Evolutionary conservation across 2,329 filamentous ascomycete genomes (phyloP), one percentile per base, ranked within the genome.

Genomic region (Thermothelomyces thermophilus): DNA sequence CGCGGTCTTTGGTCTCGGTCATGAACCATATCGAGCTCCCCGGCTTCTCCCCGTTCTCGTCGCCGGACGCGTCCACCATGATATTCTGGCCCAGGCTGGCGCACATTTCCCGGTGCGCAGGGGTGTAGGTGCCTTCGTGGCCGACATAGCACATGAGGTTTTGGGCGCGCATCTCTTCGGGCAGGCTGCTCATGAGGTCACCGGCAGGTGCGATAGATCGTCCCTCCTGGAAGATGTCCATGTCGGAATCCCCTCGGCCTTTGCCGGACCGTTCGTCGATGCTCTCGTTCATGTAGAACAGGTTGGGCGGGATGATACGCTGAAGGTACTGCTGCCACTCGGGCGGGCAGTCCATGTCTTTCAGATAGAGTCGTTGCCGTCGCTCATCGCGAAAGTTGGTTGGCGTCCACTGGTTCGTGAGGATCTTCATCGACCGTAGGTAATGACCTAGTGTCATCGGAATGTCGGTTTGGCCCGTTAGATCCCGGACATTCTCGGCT

Each of bases 101-200:
- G 67, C 93, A 98, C 93, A 98, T 98, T 66, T 98, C 93, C 58
- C 89, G 82, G 69, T 98, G 93, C 0, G 90, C 84, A 9, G 93
- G 91, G 0, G 93, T 98, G 63, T 91, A 97, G 1, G 93, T 98
- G 5, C 93, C 93, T 70, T 98, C 93, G 61, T 97, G 91, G 0
- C 93, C 93, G 60, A 97, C 85, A 62, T 98, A 98, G 66, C 91
- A 97, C 93, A 96, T 96, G 59, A 98, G 75, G 56, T 98, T 98
- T 63, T 95, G 84, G 0, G 93, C 93, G 42, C 90, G 84, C 88
- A 96, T 96, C 36, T 85, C 80, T 37, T 77, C 71, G 0, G 90
- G 89, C 4, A 98, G 75, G 60, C 86, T 90, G 64, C 90, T 95
- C 93, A 98, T 98, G 30, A 98, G 70, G 63, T 98, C 93, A 6